phyloP scores from a whole-genome alignment of 306 rosid species.

The Lithocarpus polystachyus region DNA sequence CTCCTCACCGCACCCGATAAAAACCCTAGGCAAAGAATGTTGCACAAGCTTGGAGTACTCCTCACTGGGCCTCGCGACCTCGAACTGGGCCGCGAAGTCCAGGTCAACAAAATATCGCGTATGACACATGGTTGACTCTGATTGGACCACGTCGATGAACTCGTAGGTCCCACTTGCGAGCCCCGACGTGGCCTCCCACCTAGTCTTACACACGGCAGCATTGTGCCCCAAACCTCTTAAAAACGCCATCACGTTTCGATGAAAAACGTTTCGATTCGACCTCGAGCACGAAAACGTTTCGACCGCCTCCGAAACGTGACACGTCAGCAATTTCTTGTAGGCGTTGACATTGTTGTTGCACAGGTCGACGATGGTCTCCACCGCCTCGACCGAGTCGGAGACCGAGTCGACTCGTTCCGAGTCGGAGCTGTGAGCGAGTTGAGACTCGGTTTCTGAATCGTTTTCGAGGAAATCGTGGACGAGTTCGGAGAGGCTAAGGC shows the following conservation, averaged over 20 bases:
- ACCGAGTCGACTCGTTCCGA: constrained; percentile 50
- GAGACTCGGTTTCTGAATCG: not conserved
- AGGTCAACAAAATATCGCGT: constrained; percentile 58
- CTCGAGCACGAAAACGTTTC: constrained; percentile 25
- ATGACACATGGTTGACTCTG: constrained; percentile 24
- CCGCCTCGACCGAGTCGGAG: constrained; percentile 20
- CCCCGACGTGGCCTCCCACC: constrained; percentile 53
- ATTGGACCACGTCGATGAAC: constrained; percentile 59
- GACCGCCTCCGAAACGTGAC: constrained; percentile 50
- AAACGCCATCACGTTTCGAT: constrained; percentile 56
- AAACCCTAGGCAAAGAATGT: constrained; percentile 40
- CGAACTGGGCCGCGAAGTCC: constrained; percentile 52
- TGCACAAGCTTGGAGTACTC: constrained; percentile 31
- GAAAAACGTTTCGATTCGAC: constrained; percentile 17
- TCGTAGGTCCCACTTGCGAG: constrained; percentile 57
- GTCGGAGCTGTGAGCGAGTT: constrained; percentile 29
- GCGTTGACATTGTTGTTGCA: constrained; percentile 18
- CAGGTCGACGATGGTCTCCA: constrained; percentile 19
- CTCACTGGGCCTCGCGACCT: constrained; percentile 58
- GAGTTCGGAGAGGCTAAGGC: constrained; percentile 63
- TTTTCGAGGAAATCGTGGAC: constrained; percentile 56
- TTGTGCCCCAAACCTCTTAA: constrained; percentile 53
- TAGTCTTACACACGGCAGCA: constrained; percentile 80
- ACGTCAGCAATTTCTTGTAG: constrained; percentile 27
- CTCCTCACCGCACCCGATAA: constrained; percentile 58